Evolutionary conservation across 805 yeast species (phyloP), one percentile per base, ranked within the genome.

Genomic region (Cyberlindnera euphorbiiphila): DNA sequence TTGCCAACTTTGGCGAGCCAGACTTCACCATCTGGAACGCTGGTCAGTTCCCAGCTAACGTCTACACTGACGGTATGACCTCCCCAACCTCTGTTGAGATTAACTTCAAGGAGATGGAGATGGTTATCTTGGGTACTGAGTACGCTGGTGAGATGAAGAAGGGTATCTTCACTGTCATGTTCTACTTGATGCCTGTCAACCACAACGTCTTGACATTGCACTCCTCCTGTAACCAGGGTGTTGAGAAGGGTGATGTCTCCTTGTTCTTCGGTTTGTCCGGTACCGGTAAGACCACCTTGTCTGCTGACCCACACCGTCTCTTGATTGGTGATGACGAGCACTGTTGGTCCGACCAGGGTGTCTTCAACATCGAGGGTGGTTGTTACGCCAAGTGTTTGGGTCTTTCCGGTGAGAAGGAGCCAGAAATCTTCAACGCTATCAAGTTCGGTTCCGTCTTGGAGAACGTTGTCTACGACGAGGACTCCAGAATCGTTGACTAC

Each of bases 81-180:
- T 89, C 97, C 24, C 69, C 89, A 47, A 88, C 98, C 32, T 85
- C 96, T 34, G 95, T 91, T 49, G 97, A 88, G 68, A 88, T 91
- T 61, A 91, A 91, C 70, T 91, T 91, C 76, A 85, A 88, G 70
- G 87, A 78, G 52, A 89, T 89, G 96, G 98, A 93, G 72, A 91
- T 93, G 98, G 88, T 91, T 48, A 93, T 91, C 59, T 74, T 93
- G 55, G 98, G 98, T 68, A 91, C 98, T 30, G 98, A 91, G 72
- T 91, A 91, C 61, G 98, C 98, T 38, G 98, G 98, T 59, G 98
- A 91, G 74, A 91, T 91, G 98, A 91, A 91, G 75, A 91, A 91
- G 74, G 98, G 98, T 71, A 88, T 91, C 58, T 88, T 91, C 77
- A 88, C 98, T 16, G 98, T 91, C 45, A 91, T 91, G 98, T 91